Percentiles rank a stretch among this genome's conserved stretches.
Conservation (phyloP, 495 filamentous ascomycete genomes). For the Hyphodiscus hymeniophilus region DNA sequence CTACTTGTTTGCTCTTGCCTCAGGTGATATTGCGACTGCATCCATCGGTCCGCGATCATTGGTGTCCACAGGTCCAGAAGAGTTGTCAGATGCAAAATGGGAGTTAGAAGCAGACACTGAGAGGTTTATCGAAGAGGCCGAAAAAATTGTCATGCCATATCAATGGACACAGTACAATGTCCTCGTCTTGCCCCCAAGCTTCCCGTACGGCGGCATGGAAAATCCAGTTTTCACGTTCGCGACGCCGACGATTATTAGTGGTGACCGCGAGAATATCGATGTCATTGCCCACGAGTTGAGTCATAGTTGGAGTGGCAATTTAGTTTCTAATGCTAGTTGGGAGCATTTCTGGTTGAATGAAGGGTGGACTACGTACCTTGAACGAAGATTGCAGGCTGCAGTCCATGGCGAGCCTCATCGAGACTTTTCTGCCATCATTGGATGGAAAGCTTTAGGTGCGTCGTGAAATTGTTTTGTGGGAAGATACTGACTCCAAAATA, state of each 20-base stretch:
- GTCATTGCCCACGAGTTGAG: conserved; percentile 93
- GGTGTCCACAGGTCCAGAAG: conserved; percentile 80
- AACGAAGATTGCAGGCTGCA: conserved; percentile 61
- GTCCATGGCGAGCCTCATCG: conserved; percentile 76
- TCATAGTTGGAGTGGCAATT: conserved; percentile 90
- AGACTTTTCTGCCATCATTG: conserved; percentile 89
- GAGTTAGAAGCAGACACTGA: conserved; percentile 87
- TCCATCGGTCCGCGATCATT: conserved; percentile 76
- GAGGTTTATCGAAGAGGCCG: conserved; percentile 80
- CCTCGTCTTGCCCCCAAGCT: conserved; percentile 80
- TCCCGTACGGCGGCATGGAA: conserved; percentile 87
- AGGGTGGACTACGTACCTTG: conserved; percentile 91
- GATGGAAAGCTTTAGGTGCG: conserved; percentile 55
- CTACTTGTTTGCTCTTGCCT: conserved; percentile 88
- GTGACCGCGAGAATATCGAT: conserved; percentile 89
- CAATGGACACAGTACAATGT: conserved; percentile 94
- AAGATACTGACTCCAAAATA: conserved; percentile 19
- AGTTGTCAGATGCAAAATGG: conserved; percentile 75
- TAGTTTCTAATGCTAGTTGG: conserved; percentile 87
- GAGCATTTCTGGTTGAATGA: conserved; percentile 98
- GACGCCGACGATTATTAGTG: conserved; percentile 84
- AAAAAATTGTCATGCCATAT: conserved; percentile 83
- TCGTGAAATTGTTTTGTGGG: conserved; percentile 17
- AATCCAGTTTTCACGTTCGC: conserved; percentile 92
- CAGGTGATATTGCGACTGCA: conserved; percentile 78